These are phyloP conservation scores for Cordyceps fumosorosea DNA, from an alignment of 2,329 filamentous ascomycete species.

Conservation along the genomic window DNA sequence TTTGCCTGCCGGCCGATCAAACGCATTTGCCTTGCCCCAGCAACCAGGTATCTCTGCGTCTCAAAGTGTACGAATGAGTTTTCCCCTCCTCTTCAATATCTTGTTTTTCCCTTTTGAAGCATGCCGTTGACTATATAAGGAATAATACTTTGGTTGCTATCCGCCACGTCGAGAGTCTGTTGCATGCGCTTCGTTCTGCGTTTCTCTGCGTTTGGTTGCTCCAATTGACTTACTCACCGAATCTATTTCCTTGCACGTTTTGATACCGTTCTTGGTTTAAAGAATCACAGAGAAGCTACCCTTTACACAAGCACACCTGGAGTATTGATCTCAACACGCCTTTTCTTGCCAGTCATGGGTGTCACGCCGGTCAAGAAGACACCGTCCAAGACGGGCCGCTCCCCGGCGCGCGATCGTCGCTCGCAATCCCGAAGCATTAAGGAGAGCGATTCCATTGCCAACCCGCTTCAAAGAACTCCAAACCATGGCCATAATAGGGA, in stretches of 20 bases:
- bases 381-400: constrained; percentile 16
- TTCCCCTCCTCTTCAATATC: background rate
- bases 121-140: background rate
- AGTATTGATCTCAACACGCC: background rate
- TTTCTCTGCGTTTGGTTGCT: background rate
- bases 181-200: background rate
- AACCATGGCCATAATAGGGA: constrained; percentile 1
- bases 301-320: background rate
- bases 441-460: background rate
- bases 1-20: constrained; percentile 1
- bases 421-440: constrained; percentile 14
- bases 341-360: constrained; percentile 11
- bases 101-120: background rate
- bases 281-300: background rate
- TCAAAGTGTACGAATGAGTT: background rate
- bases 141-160: background rate
- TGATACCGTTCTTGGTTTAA: background rate
- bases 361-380: constrained; percentile 15
- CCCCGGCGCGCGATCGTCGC: constrained; percentile 14
- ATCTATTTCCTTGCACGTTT: background rate
- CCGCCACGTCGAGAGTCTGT: background rate
- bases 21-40: background rate
- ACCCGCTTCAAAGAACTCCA: background rate
- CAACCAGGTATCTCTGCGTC: background rate
- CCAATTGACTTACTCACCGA: background rate